phyloP scores from a whole-genome alignment of 1,284 basidiomycete genomes.

The Psilocybe mexicana region DNA sequence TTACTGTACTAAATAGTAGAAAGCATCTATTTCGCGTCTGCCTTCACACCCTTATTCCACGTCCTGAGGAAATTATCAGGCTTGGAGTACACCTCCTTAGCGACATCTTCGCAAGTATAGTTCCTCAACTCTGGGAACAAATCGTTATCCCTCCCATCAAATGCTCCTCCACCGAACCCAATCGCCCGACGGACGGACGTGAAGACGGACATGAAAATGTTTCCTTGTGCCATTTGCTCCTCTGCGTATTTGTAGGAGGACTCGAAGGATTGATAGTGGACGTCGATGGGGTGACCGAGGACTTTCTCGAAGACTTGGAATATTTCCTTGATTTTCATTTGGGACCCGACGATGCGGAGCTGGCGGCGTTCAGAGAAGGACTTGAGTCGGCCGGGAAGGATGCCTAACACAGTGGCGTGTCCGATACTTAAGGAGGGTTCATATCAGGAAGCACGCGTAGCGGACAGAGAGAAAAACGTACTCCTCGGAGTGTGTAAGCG shows the following conservation, averaged over 20 bases:
- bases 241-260: constrained; percentile 3
- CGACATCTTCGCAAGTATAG: constrained; percentile 6
- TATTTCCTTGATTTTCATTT: neutral
- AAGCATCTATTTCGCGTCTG: too few species aligned
- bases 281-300: constrained; percentile 7
- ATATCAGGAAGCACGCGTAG: neutral
- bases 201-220: neutral
- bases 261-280: constrained; percentile 10
- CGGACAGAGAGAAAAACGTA: neutral
- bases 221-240: constrained; percentile 3
- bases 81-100: neutral
- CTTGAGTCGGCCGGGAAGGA: constrained; percentile 5
- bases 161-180: constrained; percentile 4
- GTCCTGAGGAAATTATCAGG: neutral
- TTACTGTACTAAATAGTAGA: too few species aligned
- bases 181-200: neutral
- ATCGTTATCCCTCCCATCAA: neutral
- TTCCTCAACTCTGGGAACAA: constrained; percentile 9
- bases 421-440: neutral
- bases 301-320: neutral
- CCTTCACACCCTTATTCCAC: neutral
- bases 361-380: constrained; percentile 9
- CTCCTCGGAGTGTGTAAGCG: constrained; percentile 8
- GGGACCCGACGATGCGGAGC: constrained; percentile 3
- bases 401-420: neutral